A percentile compares a stretch with the other conserved stretches of the same genome.
Evolutionary conservation across 306 rosid species (phyloP).

Genomic region (Canavalia gladiata): DNA sequence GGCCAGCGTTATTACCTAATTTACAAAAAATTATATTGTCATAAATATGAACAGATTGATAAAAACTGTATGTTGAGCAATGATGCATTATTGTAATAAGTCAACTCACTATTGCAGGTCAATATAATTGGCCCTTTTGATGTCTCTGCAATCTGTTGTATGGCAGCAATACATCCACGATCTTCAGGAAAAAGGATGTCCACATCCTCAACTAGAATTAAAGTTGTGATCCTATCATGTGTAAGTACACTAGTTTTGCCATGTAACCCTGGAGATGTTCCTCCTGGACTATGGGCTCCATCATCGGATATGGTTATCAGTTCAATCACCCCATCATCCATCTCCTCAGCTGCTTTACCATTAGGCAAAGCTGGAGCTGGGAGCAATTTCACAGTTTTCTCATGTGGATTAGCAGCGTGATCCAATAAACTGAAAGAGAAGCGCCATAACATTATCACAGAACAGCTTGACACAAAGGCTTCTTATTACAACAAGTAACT

Average conservation of each 20-base stretch:
- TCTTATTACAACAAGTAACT: constrained; percentile 19
- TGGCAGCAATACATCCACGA: constrained; percentile 83
- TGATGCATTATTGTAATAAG: constrained; percentile 44
- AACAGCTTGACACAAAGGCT: constrained; percentile 41
- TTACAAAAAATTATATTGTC: constrained; percentile 48
- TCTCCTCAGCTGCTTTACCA: constrained; percentile 49
- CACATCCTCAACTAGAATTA: constrained; percentile 88
- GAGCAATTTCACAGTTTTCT: constrained; percentile 47
- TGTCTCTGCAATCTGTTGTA: constrained; percentile 78
- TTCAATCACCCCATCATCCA: constrained; percentile 56
- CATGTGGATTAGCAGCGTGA: constrained; percentile 50
- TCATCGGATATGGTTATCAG: constrained; percentile 60
- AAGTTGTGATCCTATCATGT: constrained; percentile 55
- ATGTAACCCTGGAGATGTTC: constrained; percentile 44
- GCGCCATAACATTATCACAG: constrained; percentile 23
- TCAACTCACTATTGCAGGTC: constrained; percentile 91
- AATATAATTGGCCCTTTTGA: constrained; percentile 88
- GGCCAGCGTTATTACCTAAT: constrained; percentile 69
- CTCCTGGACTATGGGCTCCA: constrained; percentile 53
- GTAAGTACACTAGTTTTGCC: constrained; percentile 45
- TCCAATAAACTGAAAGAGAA: constrained; percentile 60
- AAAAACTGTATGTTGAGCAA: constrained; percentile 35
- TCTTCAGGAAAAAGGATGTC: constrained; percentile 85
- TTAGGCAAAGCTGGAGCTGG: constrained; percentile 50
- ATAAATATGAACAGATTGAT: constrained; percentile 31